Base-by-base conservation (phyloP, 2,329 filamentous ascomycete species). In the Diaporthe vaccinii region DNA sequence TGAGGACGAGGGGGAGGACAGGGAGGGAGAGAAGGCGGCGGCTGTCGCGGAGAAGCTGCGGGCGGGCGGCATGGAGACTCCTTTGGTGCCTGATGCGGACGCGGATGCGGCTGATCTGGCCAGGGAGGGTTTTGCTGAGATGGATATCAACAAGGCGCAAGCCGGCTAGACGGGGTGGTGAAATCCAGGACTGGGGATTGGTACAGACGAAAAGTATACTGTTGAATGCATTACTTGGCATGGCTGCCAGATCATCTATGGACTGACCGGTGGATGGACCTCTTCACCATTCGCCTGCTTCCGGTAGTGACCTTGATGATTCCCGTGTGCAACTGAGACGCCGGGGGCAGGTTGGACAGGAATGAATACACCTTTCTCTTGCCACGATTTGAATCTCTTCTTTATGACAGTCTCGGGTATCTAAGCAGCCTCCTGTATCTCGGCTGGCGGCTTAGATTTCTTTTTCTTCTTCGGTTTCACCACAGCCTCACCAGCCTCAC, bases 51-150 rank as follows among this genome's bases (percentile, higher is more conserved):
- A 81, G 51, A 83, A 86, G 78, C 87, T 85, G 76, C 83, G 84
- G 49, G 84, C 84, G n/a, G 85, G 89, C 73, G 85, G 86, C 2
- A 82, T 85, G 55, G 88, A 90, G 61, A 88, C 87, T 10, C 83
- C 87, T 44, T 82, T 88, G 7, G 85, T 89, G 41, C 87, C 88
- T 2, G 87, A 89, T 75, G 80, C 76, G 28, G 80, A 80, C 62
- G 88, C 87, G 3, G 85, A 86, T 71, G 87, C 87, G 4, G 82
- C 83, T 71, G 88, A 88, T 39, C 82, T 93, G 58, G 87, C 90
- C 76, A 85, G 86, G 72, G 89, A 88, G 73, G 90, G 91, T 0
- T 90, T 92, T 80, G 90, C 88, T 0, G 82, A 89, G 80, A 87
- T 82, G 36, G 85, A 79, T 4, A 75, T 74, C n/a, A 71, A 76